Base-by-base conservation (phyloP, 148 eudicot genomes). In the Dianthus caryophyllus region DNA sequence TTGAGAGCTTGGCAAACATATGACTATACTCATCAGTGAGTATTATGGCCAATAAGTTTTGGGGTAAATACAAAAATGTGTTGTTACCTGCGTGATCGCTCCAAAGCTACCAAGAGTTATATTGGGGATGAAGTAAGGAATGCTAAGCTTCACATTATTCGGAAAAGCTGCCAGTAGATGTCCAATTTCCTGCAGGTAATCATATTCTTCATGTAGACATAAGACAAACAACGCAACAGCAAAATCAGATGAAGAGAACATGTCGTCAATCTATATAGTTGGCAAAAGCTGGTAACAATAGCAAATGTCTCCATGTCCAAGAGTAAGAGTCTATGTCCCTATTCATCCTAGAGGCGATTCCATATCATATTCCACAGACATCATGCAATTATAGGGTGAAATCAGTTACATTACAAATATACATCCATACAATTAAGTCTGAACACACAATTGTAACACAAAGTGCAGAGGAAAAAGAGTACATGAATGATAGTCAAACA, bases 61-160 rank as follows among this genome's bases (percentile, higher is more conserved):
- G 18, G 18, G 20, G 58, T 38, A 25, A 20, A 54, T 13, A 41
- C 25, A 67, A 58, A 10, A 25, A 18, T 27, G 52, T 15, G 39
- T n/a, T n/a, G n/a, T 61, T 63, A 95, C 99, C 96, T 90, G 97
- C 22, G 97, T 95, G 69, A 95, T 95, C 47, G 99, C 97, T 36
- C 99, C 99, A 80, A 95, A 95, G 75, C 93, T 90, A 70, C 99
- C 99, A 65, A 95, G 96, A 67, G 99, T 95, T 61, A 87, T 95
- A 77, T 95, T 95, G 47, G 99, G 99, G 71, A 95, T 88, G 63
- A 95, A 90, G 76, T 47, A 95, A 31, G 99, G 99, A 78, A 95
- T 95, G 82, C 97, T 84, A 44, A 95, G 84, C 76, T 90, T 90
- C 73, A 95, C 97, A 70, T 87, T 88, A 75, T 85, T 84, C 36